phyloP scores from a whole-genome alignment of 345 rosid genomes.

The Rhizophora mangle region DNA sequence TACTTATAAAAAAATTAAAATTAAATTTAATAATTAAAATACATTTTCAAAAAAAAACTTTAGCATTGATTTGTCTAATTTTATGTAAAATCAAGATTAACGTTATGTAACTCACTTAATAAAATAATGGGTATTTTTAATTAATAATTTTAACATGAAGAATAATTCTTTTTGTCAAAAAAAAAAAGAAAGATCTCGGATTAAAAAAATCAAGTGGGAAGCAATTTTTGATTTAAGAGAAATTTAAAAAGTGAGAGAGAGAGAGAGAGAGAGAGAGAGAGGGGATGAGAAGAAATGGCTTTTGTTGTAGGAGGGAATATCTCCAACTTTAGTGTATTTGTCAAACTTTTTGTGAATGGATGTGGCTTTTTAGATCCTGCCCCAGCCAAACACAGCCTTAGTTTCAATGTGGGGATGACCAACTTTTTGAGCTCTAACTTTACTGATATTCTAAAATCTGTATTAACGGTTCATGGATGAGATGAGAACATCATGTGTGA shows the following conservation, averaged over 20 bases:
- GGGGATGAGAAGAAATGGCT: constrained; percentile 29
- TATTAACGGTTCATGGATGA: background rate
- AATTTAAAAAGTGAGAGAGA: background rate
- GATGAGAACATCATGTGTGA: background rate
- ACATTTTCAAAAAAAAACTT: too few relatives aligned
- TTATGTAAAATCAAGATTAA: too few relatives aligned
- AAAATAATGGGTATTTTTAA: too few relatives aligned
- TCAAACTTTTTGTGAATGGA: constrained; percentile 35
- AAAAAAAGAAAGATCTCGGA: background rate
- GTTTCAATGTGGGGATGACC: constrained; percentile 6
- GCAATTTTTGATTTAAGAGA: background rate
- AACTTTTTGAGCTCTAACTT: background rate
- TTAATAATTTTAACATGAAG: too few relatives aligned
- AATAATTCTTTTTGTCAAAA: too few relatives aligned
- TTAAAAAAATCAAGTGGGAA: background rate
- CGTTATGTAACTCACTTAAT: too few relatives aligned
- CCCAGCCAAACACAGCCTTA: constrained; percentile 25
- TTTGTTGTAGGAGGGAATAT: constrained; percentile 29
- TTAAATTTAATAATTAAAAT: too few relatives aligned
- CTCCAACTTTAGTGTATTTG: constrained; percentile 12
- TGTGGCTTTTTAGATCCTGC: constrained; percentile 35
- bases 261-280: background rate
- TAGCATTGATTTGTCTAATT: too few relatives aligned
- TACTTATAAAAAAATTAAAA: too few relatives aligned
- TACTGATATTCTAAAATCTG: constrained; percentile 8